Evolutionary conservation across 495 filamentous ascomycete genomes (phyloP).

Genomic region (Penicillium daleae): DNA sequence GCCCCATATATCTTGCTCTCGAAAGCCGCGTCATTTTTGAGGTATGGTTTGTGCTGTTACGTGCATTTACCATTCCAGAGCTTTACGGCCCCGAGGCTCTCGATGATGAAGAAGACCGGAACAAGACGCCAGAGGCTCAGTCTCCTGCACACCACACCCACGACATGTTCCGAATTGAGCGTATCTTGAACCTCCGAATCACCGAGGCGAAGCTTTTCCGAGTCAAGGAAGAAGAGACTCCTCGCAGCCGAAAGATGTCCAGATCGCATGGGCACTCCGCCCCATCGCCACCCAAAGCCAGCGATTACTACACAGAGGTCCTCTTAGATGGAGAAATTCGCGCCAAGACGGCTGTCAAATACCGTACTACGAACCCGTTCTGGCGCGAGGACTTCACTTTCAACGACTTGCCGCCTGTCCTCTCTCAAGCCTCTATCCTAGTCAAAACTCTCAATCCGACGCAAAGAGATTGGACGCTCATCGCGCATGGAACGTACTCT

Average conservation of each 20-base stretch:
- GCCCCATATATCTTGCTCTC: constrained; percentile 75
- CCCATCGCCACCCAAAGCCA: constrained; percentile 34
- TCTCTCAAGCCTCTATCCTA: constrained; percentile 80
- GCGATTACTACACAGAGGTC: constrained; percentile 85
- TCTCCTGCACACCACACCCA: constrained; percentile 27
- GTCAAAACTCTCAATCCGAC: constrained; percentile 68
- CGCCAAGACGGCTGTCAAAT: constrained; percentile 81
- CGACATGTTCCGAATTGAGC: constrained; percentile 71
- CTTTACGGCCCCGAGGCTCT: constrained; percentile 69
- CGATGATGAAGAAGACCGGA: constrained; percentile 27
- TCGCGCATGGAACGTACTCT: constrained; percentile 51
- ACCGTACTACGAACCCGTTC: constrained; percentile 82
- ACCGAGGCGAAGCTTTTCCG: constrained; percentile 62
- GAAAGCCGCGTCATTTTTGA: constrained; percentile 90
- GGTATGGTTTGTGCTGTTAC: constrained; percentile 93
- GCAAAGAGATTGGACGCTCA: constrained; percentile 57
- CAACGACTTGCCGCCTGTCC: constrained; percentile 75
- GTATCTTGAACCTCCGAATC: constrained; percentile 60
- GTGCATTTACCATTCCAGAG: constrained; percentile 93
- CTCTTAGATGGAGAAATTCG: constrained; percentile 87
- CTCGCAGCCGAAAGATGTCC: constrained; percentile 46
- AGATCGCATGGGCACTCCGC: constrained; percentile 39
- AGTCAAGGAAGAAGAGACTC: constrained; percentile 35
- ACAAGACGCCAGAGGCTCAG: constrained; percentile 32
- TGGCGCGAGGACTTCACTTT: constrained; percentile 95